phyloP scores from a whole-genome alignment of 805 yeast genomes.

The Ogataea populi-albae region DNA sequence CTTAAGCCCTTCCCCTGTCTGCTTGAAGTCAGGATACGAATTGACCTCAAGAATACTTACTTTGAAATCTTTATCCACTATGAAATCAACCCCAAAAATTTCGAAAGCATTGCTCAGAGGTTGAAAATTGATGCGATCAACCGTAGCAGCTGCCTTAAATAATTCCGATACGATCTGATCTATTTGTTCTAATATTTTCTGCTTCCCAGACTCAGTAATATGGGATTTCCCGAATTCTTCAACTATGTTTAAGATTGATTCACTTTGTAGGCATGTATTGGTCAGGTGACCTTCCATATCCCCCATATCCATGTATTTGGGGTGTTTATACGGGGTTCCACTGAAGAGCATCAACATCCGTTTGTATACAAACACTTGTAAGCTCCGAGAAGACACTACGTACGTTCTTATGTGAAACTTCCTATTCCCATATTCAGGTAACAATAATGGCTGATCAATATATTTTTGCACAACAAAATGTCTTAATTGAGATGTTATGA shows the following conservation, averaged over 20 bases:
- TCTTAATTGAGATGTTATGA: conserved; percentile 81
- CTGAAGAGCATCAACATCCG: conserved; percentile 85
- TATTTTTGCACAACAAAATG: conserved; percentile 91
- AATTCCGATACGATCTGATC: conserved; percentile 62
- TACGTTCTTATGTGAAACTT: conserved; percentile 91
- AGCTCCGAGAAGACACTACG: conserved; percentile 69
- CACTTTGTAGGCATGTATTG: conserved; percentile 82
- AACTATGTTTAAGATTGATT: conserved; percentile 41
- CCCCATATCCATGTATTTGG: conserved; percentile 31
- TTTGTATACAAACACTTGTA: conserved; percentile 75
- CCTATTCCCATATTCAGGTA: conserved; percentile 55
- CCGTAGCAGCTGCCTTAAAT: conserved; percentile 76
- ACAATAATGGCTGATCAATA: conserved; percentile 61
- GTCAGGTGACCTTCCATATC: conserved; percentile 79
- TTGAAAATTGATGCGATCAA: conserved; percentile 80
- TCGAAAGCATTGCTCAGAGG: conserved; percentile 82
- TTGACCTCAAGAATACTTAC: conserved; percentile 80
- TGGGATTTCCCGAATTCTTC: conserved; percentile 59
- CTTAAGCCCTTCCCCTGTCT: conserved; percentile 80
- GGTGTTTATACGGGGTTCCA: conserved; percentile 42
- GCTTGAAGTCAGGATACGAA: conserved; percentile 95
- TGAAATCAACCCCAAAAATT: conserved; percentile 83
- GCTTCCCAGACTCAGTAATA: conserved; percentile 35
- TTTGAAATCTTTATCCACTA: conserved; percentile 54
- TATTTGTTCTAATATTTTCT: conserved; percentile 50